Evolutionary conservation across 768 basidiomycete genomes (phyloP).

Genomic region (Sporobolomyces roseus): DNA sequence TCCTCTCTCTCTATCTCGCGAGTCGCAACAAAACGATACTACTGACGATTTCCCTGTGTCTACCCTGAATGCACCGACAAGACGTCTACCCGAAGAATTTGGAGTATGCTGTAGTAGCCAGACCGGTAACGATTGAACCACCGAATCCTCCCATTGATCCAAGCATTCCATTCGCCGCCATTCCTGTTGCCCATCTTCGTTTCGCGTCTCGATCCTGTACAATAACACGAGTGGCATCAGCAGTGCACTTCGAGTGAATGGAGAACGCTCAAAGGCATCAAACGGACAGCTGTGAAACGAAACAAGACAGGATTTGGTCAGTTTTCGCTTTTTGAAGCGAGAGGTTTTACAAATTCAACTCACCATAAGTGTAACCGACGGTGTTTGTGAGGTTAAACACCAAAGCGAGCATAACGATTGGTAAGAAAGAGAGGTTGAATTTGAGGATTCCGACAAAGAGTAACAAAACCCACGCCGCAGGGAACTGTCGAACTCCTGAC

Average conservation of each 20-base stretch:
- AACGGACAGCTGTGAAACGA: neutral
- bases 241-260: too few species aligned
- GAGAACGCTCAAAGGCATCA: neutral
- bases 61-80: too few species aligned
- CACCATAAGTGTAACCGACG: slow-evolving; percentile 96
- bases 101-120: slow-evolving; percentile 75
- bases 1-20: too few species aligned
- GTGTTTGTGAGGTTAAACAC: slow-evolving; percentile 95
- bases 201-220: slow-evolving; percentile 78
- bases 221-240: too few species aligned
- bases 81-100: slow-evolving; percentile 59
- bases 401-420: slow-evolving; percentile 86
- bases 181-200: slow-evolving; percentile 75
- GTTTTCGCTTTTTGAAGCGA: too few species aligned
- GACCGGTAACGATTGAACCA: slow-evolving; percentile 73
- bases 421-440: slow-evolving; percentile 70
- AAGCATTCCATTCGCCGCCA: slow-evolving; percentile 67
- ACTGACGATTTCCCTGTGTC: too few species aligned
- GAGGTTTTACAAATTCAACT: too few species aligned
- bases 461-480: slow-evolving; percentile 78
- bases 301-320: neutral
- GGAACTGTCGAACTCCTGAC: slow-evolving; percentile 60
- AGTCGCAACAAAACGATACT: too few species aligned
- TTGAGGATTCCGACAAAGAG: slow-evolving; percentile 84
- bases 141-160: slow-evolving; percentile 76